Evolutionary conservation across 2,329 filamentous ascomycete genomes (phyloP), one percentile per base, ranked within the genome.

Genomic region (Cladophialophora exuberans): DNA sequence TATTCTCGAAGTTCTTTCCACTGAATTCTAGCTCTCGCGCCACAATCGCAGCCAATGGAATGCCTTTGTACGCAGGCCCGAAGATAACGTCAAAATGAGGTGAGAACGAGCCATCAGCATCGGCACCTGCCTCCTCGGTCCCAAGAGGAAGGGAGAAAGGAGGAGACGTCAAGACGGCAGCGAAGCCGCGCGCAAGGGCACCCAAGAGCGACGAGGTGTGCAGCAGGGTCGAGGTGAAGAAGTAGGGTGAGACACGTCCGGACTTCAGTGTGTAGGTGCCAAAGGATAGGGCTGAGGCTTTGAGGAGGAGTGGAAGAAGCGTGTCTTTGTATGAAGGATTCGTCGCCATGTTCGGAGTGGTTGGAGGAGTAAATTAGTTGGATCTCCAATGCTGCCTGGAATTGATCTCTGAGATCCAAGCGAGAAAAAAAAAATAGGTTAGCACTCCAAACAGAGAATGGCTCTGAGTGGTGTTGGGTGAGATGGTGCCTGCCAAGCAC

Each of bases 201-300:
- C 82, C 83, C 61, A 95, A 84, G 25, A 96, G 83, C 59, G 86
- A 81, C 18, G 87, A 88, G 48, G 86, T 86, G 79, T 94, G 90
- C 75, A 97, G 95, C 66, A 89, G 84, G 57, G 92, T 91, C 42
- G 92, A 91, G 74, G 96, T 97, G 85, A 97, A 96, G 80, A 97
- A 97, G 82, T 97, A 97, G 36, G 94, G 94, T 10, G 91, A 96
- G 66, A 73, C 70, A 67, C 93, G 89, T 74, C 90, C 89, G 50
- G 92, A 97, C 78, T 99, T 99, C 69, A 99, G 84, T 65, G 87
- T 89, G 76, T 69, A 76, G 45, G 68, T 68, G 52, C 73, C 73
- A 61, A 76, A 75, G 17, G 72, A 68, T 36, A 76, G 67, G 51
- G 72, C 73, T 53, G 70, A 70, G 63, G 69, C 71, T 61, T 71